Base-by-base conservation (phyloP, 2,329 filamentous ascomycete genomes). In the Venturia pyrina region DNA sequence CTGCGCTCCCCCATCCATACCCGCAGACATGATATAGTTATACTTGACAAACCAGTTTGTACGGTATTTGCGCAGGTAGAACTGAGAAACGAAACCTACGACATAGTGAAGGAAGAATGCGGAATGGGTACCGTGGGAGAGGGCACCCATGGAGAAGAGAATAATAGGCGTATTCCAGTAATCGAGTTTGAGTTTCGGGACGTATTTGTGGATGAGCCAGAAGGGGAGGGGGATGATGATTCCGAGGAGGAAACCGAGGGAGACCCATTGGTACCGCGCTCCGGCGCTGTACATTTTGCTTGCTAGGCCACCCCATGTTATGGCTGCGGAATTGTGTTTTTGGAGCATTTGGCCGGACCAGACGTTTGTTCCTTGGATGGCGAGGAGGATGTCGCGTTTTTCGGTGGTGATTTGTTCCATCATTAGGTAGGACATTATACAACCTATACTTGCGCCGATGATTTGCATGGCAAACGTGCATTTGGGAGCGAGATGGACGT, bases 311-410 rank as follows among this genome's bases (percentile, higher is more conserved):
- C 73, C 71, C 74, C 75, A 80, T 2, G 76, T 71, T 19, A 77
- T 73, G 40, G 77, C 76, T 17, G 76, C 72, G 17, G 78, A 74
- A 66, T 80, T 81, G 71, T 76, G 78, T 2, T 71, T 70, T 68
- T 82, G 80, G 3, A 80, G 72, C 44, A 76, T 74, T 10, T 78
- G 75, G 21, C 80, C 79, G 28, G 75, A 78, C 79, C 79, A 81
- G 44, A 79, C 74, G 63, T 75, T 77, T 41, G 74, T 75, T 5
- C 77, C 79, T 56, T 79, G 68, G 11, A 77, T 73, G 37, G 76
- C 73, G 17, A 74, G 67, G 3, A 81, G 72, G 43, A 80, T 75
- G 3, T 78, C 74, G 3, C 74, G 70, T 65, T 80, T 77, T 65
- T 77, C 75, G 15, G 71, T 71, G 0, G 79, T 74, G 65, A 81